Percentiles rank a stretch among this genome's conserved stretches.
Conservation (phyloP, 1,139 yeast genomes). For the Wickerhamiella pararugosa region DNA sequence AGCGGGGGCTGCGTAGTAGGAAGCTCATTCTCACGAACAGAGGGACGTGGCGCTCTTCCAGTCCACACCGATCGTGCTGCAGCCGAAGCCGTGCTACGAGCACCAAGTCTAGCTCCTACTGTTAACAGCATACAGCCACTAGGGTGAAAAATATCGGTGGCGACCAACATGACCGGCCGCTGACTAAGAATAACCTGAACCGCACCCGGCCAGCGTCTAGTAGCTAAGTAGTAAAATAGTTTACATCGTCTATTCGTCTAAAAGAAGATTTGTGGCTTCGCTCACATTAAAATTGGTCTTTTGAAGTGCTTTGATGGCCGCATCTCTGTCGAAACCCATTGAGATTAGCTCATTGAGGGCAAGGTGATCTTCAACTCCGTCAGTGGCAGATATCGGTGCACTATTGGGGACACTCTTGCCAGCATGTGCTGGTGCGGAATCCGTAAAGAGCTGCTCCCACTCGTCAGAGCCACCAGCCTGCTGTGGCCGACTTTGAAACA, state of each 20-base stretch:
- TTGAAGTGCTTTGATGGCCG: conserved; percentile 53
- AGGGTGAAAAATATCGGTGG: no score
- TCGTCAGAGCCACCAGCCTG: conserved; percentile 37
- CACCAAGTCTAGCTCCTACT: no score
- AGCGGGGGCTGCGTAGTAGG: conserved; percentile 23
- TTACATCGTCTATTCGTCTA: conserved; percentile 34
- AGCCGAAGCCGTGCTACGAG: background rate
- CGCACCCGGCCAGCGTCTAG: no score
- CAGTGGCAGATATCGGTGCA: conserved; percentile 12
- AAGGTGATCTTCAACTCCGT: background rate
- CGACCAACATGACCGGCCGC: no score
- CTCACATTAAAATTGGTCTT: conserved; percentile 61
- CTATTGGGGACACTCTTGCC: conserved; percentile 7
- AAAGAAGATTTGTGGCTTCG: conserved; percentile 67
- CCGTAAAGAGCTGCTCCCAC: conserved; percentile 91
- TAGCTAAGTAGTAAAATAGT: no score
- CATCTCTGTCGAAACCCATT: conserved; percentile 69
- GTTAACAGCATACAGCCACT: no score
- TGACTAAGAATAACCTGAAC: no score
- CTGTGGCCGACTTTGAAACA: background rate
- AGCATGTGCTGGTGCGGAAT: conserved; percentile 28
- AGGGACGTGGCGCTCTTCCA: background rate
- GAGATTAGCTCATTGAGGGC: conserved; percentile 63
- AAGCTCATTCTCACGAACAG: background rate
- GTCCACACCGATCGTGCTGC: background rate